These are phyloP conservation scores for Paraurostyla sp. DNA, from an alignment of 73 alveolate species.

Conservation along the genomic window DNA sequence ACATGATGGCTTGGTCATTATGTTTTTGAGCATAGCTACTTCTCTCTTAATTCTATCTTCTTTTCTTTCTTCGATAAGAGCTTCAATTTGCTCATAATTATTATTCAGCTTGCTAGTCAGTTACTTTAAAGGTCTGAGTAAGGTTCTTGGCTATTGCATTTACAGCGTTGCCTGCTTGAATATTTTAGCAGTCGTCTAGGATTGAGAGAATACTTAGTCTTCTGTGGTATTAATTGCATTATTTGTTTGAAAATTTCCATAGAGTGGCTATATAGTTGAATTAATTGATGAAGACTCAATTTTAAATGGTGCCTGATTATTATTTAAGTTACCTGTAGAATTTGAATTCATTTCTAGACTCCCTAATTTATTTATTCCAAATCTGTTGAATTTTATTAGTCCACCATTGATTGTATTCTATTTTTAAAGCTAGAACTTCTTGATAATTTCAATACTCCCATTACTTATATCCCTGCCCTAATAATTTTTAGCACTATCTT, in stretches of 20 bases:
- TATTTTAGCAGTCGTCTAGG: too few relatives aligned
- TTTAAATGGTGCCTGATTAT: too few relatives aligned
- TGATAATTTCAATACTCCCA: background rate
- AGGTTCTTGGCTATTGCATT: background rate
- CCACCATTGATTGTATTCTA: background rate
- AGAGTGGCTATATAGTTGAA: too few relatives aligned
- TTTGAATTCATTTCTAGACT: too few relatives aligned
- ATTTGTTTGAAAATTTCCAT: too few relatives aligned
- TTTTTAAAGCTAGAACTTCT: background rate
- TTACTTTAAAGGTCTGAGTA: constrained; percentile 11
- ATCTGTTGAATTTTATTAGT: background rate
- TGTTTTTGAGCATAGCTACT: background rate
- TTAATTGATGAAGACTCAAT: too few relatives aligned
- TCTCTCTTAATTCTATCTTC: background rate
- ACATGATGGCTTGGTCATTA: background rate
- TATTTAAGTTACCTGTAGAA: too few relatives aligned
- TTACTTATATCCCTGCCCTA: too few relatives aligned
- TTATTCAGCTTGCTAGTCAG: background rate
- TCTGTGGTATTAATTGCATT: too few relatives aligned
- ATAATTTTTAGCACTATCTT: constrained; percentile 19
- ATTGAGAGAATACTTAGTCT: too few relatives aligned
- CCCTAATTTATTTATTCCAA: background rate
- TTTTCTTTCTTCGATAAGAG: constrained; percentile 17
- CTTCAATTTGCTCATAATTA: constrained; percentile 9
- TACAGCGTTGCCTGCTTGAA: too few relatives aligned